Evolutionary conservation across 148 eudicot genomes (phyloP).

Genomic region (Oxyria digyna): DNA sequence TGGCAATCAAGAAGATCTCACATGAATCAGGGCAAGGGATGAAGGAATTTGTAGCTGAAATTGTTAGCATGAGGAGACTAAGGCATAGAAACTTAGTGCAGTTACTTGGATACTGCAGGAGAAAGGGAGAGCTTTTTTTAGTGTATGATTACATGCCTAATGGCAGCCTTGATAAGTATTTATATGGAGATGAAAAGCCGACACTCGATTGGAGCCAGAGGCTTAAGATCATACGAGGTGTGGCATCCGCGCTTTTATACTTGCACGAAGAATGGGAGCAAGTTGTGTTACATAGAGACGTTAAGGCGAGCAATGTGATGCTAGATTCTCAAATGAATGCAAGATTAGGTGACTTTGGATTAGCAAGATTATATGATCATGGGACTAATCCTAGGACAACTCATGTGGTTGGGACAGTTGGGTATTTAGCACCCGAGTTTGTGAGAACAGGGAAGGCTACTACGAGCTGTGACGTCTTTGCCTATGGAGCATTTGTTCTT

Average conservation of each 20-base stretch:
- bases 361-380: conserved; percentile 4
- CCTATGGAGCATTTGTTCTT: conserved; percentile 1
- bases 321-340: conserved; percentile 8
- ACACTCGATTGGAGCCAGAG: conserved; percentile 5
- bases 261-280: conserved; percentile 6
- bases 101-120: background rate
- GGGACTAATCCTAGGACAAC: conserved; percentile 3
- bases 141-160: conserved; percentile 11
- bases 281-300: conserved; percentile 5
- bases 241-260: conserved; percentile 10
- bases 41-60: conserved; percentile 6
- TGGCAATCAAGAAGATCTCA: conserved; percentile 7
- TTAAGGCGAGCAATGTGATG: conserved; percentile 6
- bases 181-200: background rate
- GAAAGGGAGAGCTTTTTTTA: conserved; percentile 8
- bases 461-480: background rate
- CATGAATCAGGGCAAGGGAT: conserved; percentile 4
- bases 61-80: conserved; percentile 2
- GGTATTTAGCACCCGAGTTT: conserved; percentile 9
- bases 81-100: conserved; percentile 11
- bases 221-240: conserved; percentile 6
- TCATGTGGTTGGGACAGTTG: conserved; percentile 3
- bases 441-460: conserved; percentile 6
- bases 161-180: conserved; percentile 9
- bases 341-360: conserved; percentile 9